Evolutionary conservation across 1,284 basidiomycete genomes (phyloP).

Genomic region (Gymnopus androsaceus): DNA sequence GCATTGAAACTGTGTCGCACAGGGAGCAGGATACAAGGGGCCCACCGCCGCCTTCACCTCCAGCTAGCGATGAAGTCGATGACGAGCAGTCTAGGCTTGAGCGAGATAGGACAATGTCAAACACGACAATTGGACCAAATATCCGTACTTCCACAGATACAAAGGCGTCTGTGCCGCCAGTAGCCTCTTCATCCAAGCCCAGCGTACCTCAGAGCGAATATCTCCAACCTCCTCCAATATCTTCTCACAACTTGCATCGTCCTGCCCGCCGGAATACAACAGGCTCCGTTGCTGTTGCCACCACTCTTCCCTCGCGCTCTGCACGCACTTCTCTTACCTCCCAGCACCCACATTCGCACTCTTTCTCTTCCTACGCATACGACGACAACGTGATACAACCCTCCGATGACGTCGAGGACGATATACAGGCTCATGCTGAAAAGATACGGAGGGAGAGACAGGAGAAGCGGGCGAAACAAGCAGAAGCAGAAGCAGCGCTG

Average conservation of each 20-base stretch:
- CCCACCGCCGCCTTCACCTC: conserved; percentile 65
- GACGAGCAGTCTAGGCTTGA: conserved; percentile 29
- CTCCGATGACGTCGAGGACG: conserved; percentile 44
- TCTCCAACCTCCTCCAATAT: conserved; percentile 47
- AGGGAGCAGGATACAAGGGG: neutral
- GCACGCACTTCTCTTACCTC: conserved; percentile 5
- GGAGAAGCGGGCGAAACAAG: conserved; percentile 66
- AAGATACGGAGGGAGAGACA: conserved; percentile 77
- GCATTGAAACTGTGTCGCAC: conserved; percentile 18
- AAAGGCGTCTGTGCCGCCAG: conserved; percentile 30
- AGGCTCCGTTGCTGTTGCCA: conserved; percentile 11
- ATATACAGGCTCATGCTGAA: conserved; percentile 80
- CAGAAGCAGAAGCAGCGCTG: conserved; percentile 48
- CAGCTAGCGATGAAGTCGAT: conserved; percentile 54
- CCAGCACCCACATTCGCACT: conserved; percentile 8
- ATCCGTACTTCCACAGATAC: conserved; percentile 51
- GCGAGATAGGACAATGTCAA: conserved; percentile 4
- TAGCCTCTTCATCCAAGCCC: conserved; percentile 23
- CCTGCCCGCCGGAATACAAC: conserved; percentile 54
- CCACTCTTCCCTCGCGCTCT: conserved; percentile 2
- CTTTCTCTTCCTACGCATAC: conserved; percentile 23
- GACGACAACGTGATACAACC: conserved; percentile 38
- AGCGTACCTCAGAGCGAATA: conserved; percentile 46
- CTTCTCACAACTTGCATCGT: conserved; percentile 27
- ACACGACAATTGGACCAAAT: neutral